Conservation (phyloP, 495 filamentous ascomycete species). For the Hyaloscypha variabilis region DNA sequence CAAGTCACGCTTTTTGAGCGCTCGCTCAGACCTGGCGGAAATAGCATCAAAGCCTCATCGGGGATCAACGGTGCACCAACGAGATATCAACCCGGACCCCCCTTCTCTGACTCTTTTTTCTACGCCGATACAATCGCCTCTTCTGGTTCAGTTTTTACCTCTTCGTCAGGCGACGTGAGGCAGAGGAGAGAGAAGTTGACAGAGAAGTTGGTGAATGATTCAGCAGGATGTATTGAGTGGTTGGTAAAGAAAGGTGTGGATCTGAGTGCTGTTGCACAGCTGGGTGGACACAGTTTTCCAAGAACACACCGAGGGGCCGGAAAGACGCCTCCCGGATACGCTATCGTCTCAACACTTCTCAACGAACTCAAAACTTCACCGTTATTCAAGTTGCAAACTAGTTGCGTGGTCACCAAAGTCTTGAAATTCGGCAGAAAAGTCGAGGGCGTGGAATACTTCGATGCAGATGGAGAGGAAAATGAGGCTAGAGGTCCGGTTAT, state of each 20-base stretch:
- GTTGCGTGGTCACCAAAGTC: conserved; percentile 47
- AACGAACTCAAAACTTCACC: conserved; percentile 42
- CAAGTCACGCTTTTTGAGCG: conserved; percentile 56
- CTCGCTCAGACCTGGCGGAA: conserved; percentile 58
- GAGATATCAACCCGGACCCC: conserved; percentile 43
- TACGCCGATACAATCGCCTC: conserved; percentile 56
- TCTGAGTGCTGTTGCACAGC: conserved; percentile 52
- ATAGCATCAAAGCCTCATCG: conserved; percentile 64
- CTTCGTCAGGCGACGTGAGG: conserved; percentile 18
- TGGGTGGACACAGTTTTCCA: conserved; percentile 54
- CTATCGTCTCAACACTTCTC: conserved; percentile 54
- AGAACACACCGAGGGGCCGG: conserved; percentile 58
- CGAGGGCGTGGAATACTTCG: conserved; percentile 32
- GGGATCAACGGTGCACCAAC: conserved; percentile 64
- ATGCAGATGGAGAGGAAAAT: conserved; percentile 9
- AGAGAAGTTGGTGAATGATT: conserved; percentile 40
- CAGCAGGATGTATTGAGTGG: conserved; percentile 50
- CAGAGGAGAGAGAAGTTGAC: conserved; percentile 45
- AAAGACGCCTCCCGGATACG: conserved; percentile 52
- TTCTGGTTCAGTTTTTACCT: conserved; percentile 29
- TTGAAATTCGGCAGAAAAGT: conserved; percentile 29
- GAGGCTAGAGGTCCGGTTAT: conserved; percentile 52
- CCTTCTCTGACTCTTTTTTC: conserved; percentile 42
- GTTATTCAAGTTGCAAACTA: conserved; percentile 47
- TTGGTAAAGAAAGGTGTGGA: conserved; percentile 54